Base-by-base conservation (phyloP, 2,329 filamentous ascomycete species). In the Ophiostoma angusticollis region DNA sequence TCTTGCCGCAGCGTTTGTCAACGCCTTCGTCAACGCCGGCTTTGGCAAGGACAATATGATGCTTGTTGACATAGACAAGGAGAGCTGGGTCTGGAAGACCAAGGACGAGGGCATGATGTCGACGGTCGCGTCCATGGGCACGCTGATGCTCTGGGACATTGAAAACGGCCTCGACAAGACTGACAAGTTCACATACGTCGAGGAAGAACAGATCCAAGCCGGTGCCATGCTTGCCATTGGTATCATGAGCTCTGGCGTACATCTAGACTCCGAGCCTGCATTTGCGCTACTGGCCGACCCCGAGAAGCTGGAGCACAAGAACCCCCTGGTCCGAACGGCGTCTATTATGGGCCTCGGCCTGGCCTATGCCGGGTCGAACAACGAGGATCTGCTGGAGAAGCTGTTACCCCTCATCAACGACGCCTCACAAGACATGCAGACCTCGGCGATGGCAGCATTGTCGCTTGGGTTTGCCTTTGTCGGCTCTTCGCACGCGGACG, bases 21-120 rank as follows among this genome's bases (percentile, higher is more conserved):
- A 98, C 54, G 84, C 83, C 0, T 96, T 98, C 53, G 86, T 91
- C 46, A 98, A 98, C 51, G 87, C 91, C 38, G 91, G 91, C 23
- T 98, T 86, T 51, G 84, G 86, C 31, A 83, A 87, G 42, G 91
- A 98, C 60, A 96, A 95, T 69, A 82, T 98, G 75, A 95, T 98
- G 89, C 68, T 96, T 42, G 80, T 85, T 30, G 81, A 91, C 16
- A 80, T 84, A 43, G 80, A 86, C 47, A 93, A 93, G 65, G 79
- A 82, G 51, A 84, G 81, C 47, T 98, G 91, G 89, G 84, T 98
- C 5, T 98, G 86, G 85, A 98, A 96, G 68, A 96, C 93, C 16
- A 98, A 98, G 63, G 86, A 93, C 30, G 87, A 95, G 53, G 91
- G 91, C 47, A 94, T 94, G 86, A 72, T 94, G 61, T 96, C 91